phyloP scores from a whole-genome alignment of 208 protist species.

The Ichthyophonus hoferi region DNA sequence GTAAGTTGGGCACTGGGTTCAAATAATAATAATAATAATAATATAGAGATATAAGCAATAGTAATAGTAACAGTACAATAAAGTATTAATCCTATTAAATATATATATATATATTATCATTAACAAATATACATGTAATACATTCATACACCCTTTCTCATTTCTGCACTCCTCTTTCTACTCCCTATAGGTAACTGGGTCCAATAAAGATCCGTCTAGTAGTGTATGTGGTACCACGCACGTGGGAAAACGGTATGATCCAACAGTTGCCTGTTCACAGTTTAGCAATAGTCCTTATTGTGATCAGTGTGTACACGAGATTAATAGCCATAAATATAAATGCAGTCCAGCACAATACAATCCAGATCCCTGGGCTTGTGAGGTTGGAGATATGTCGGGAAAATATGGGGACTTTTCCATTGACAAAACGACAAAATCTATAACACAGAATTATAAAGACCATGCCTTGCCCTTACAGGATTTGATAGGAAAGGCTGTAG shows the following conservation, averaged over 20 bases:
- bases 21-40: too few relatives aligned
- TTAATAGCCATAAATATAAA: neutral
- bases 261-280: neutral
- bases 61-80: too few relatives aligned
- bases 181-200: neutral
- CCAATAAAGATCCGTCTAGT: neutral
- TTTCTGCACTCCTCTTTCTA: too few relatives aligned
- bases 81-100: too few relatives aligned
- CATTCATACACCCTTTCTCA: too few relatives aligned
- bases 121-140: too few relatives aligned
- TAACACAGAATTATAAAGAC: neutral
- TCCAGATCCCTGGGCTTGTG: neutral
- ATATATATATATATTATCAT: too few relatives aligned
- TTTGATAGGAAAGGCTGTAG: neutral
- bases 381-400: neutral
- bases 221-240: neutral
- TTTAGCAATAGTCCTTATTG: neutral
- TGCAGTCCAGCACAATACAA: neutral
- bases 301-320: neutral
- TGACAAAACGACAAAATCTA: neutral
- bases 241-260: neutral
- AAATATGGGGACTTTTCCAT: slow-evolving; percentile 3
- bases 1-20: too few relatives aligned
- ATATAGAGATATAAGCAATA: too few relatives aligned
- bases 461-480: neutral